Conservation (phyloP, 345 rosid species). For the Durio zibethinus region DNA sequence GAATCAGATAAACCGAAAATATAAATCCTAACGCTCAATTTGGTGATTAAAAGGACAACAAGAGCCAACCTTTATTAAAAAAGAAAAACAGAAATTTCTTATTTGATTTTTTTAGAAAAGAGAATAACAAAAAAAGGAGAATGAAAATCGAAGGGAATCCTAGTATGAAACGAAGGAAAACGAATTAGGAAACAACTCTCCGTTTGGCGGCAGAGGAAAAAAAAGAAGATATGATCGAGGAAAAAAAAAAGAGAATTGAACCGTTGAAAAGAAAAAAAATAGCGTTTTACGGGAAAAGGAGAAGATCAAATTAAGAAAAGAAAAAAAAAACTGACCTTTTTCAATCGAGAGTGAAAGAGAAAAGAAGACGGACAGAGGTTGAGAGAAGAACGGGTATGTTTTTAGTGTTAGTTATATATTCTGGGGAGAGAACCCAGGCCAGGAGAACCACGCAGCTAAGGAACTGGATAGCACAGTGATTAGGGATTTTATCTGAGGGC, state of each 20-base stretch:
- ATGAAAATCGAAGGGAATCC: not conserved
- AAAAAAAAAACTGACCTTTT: slow-evolving; percentile 14
- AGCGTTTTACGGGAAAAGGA: not conserved
- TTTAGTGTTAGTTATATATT: not conserved
- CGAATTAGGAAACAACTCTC: not conserved
- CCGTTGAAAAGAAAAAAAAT: not conserved
- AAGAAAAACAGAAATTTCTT: not conserved
- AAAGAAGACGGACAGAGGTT: no score
- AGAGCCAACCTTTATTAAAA: not conserved
- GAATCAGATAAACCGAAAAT: not conserved
- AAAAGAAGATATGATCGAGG: not conserved
- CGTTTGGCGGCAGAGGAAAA: not conserved
- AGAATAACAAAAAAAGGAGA: not conserved
- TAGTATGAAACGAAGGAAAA: not conserved
- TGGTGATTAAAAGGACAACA: not conserved
- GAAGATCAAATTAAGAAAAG: not conserved
- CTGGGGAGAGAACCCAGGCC: slow-evolving; percentile 20
- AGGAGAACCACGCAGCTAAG: not conserved
- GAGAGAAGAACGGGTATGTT: not conserved
- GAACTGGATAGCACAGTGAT: not conserved
- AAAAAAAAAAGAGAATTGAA: not conserved
- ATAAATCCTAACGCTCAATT: not conserved
- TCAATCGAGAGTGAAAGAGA: not conserved
- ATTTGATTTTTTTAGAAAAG: not conserved
- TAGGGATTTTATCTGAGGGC: slow-evolving; percentile 11